A percentile compares a stretch with the other conserved stretches of the same genome.
These are phyloP conservation scores for Simplicillium sp. DNA, from an alignment of 2,329 filamentous ascomycete species.

Conservation along the genomic window DNA sequence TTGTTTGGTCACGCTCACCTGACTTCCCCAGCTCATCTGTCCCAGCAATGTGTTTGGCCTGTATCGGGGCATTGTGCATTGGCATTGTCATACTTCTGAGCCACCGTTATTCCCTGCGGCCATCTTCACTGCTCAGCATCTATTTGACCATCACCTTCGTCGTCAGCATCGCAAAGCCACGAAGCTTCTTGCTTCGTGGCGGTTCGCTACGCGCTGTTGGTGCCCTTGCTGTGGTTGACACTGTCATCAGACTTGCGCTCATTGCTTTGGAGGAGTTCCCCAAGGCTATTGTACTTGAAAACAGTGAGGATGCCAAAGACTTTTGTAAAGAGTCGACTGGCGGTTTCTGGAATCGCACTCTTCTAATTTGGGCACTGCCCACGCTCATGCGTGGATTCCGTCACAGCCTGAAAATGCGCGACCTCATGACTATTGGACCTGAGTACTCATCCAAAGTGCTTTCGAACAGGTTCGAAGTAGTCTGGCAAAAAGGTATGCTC, in stretches of 20 bases:
- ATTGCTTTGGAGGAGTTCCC: neutral
- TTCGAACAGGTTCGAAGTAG: neutral
- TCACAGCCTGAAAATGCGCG: neutral
- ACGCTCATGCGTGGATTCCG: neutral
- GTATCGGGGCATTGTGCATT: neutral
- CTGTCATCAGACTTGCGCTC: neutral
- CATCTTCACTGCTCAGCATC: neutral
- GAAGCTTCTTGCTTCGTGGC: constrained; percentile 1
- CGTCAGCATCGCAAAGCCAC: neutral
- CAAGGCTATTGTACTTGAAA: neutral
- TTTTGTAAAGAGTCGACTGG: neutral
- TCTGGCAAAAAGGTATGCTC: neutral
- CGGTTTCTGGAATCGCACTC: constrained; percentile 1
- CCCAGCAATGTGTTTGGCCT: neutral
- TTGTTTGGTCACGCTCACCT: no score
- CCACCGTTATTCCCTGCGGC: neutral
- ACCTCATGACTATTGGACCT: neutral
- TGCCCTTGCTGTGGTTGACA: neutral
- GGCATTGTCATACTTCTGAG: no score
- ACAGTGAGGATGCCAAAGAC: neutral
- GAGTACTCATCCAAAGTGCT: neutral
- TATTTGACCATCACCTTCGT: neutral
- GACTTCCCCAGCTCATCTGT: no score
- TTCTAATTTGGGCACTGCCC: neutral
- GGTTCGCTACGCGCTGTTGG: neutral